These are phyloP conservation scores for Coemansia sp. DNA, from an alignment of 192 early-diverging fungal species.

Conservation along the genomic window DNA sequence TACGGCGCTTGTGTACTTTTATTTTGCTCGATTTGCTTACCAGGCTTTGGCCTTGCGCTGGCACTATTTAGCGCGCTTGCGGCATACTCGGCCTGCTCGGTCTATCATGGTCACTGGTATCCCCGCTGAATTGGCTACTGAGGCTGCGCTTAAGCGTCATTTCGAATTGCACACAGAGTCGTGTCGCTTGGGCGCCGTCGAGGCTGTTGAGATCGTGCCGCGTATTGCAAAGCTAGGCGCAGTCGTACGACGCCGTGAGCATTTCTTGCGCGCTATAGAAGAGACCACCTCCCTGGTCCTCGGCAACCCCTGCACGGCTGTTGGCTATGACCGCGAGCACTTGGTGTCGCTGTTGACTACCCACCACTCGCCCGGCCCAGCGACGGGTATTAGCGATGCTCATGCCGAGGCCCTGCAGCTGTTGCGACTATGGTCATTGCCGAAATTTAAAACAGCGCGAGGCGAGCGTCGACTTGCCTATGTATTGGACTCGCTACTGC, in stretches of 20 bases:
- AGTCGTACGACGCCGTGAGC: constrained; percentile 58
- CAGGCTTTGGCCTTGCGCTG: constrained; percentile 53
- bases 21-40: constrained; percentile 50
- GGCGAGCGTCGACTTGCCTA: constrained; percentile 20
- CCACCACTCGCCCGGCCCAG: not conserved
- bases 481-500: constrained; percentile 55
- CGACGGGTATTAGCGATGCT: not conserved
- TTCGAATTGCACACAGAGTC: constrained; percentile 47
- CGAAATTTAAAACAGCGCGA: constrained; percentile 8
- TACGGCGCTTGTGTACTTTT: constrained; percentile 51
- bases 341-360: constrained; percentile 20
- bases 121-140: constrained; percentile 57
- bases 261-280: constrained; percentile 59
- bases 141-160: constrained; percentile 58
- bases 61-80: constrained; percentile 51
- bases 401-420: constrained; percentile 12
- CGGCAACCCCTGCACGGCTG: constrained; percentile 68
- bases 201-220: constrained; percentile 61
- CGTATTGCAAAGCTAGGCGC: constrained; percentile 57
- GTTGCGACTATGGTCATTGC: constrained; percentile 34
- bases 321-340: constrained; percentile 62
- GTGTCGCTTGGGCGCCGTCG: constrained; percentile 56
- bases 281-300: constrained; percentile 55
- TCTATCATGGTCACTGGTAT: constrained; percentile 71
- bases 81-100: constrained; percentile 54